A percentile compares a stretch with the other conserved stretches of the same genome.
Evolutionary conservation across 208 protist genomes (phyloP).

Genomic region (Trypanosoma mega): DNA sequence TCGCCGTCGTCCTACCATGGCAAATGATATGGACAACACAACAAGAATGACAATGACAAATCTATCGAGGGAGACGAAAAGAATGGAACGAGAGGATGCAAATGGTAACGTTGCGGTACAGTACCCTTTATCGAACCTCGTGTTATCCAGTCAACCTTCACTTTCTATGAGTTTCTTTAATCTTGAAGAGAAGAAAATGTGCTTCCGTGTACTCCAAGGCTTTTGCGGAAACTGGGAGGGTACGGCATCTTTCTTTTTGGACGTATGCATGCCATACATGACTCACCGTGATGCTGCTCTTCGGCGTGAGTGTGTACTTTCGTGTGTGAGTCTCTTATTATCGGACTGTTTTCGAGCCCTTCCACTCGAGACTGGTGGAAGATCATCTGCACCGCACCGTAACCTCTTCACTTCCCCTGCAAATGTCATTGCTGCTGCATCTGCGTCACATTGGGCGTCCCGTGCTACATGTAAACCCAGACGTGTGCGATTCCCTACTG

Average conservation of each 20-base stretch:
- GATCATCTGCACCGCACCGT: not conserved
- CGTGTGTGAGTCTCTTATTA: constrained; percentile 48
- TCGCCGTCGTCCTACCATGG: no score
- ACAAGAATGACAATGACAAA: not conserved
- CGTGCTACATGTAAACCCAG: constrained; percentile 4
- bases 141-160: no score
- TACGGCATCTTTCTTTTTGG: constrained; percentile 53
- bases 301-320: constrained; percentile 58
- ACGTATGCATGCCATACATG: constrained; percentile 72
- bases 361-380: not conserved
- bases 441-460: no score
- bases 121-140: no score
- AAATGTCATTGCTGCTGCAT: no score
- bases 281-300: constrained; percentile 54
- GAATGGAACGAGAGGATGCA: no score
- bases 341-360: constrained; percentile 25
- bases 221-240: constrained; percentile 59
- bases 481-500: not conserved
- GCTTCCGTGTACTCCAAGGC: constrained; percentile 59
- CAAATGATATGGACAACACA: not conserved
- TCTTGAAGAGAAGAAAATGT: constrained; percentile 47
- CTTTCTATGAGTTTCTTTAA: constrained; percentile 21
- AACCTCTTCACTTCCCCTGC: no score
- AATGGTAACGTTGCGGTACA: no score
- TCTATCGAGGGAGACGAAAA: not conserved